Conservation (phyloP, 2,329 filamentous ascomycete genomes). For the Fusarium mundagurra region DNA sequence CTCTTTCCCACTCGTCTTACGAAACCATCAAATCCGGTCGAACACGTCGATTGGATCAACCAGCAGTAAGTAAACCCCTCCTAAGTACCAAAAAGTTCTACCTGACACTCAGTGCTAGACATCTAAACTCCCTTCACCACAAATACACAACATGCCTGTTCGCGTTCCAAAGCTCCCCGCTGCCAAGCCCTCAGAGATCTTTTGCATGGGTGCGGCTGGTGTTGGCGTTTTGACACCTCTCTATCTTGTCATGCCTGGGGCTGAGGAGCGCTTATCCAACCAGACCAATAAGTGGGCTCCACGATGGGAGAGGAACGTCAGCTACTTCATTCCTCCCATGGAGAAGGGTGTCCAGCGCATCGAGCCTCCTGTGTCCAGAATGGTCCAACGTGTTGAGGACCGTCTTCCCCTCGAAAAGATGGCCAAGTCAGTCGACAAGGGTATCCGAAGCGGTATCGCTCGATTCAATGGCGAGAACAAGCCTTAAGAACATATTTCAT, state of each 20-base stretch:
- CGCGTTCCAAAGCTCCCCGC: constrained; percentile 59
- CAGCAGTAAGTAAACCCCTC: constrained; percentile 17
- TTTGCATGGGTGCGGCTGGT: constrained; percentile 64
- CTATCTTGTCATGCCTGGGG: constrained; percentile 66
- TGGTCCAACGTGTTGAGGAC: constrained; percentile 57
- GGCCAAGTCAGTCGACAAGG: constrained; percentile 58
- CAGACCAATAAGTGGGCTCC: constrained; percentile 69
- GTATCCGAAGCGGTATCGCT: constrained; percentile 59
- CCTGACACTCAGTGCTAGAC: constrained; percentile 8
- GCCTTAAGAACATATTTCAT: constrained; percentile 5
- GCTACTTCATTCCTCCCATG: constrained; percentile 60
- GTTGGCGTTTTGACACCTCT: constrained; percentile 64
- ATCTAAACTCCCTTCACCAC: background rate
- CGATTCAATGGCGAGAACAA: constrained; percentile 48
- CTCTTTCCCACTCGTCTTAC: background rate
- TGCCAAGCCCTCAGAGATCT: constrained; percentile 58
- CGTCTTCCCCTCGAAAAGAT: constrained; percentile 61
- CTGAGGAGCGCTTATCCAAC: constrained; percentile 62
- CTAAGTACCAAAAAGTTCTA: too few relatives aligned
- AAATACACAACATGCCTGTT: constrained; percentile 56
- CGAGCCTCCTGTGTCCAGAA: constrained; percentile 57
- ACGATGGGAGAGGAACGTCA: constrained; percentile 68
- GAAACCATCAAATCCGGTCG: background rate
- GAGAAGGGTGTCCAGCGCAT: constrained; percentile 59
- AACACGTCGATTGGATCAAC: background rate